These are phyloP conservation scores for Suhomyces prunicola DNA, from an alignment of 805 yeast species.

Conservation along the genomic window DNA sequence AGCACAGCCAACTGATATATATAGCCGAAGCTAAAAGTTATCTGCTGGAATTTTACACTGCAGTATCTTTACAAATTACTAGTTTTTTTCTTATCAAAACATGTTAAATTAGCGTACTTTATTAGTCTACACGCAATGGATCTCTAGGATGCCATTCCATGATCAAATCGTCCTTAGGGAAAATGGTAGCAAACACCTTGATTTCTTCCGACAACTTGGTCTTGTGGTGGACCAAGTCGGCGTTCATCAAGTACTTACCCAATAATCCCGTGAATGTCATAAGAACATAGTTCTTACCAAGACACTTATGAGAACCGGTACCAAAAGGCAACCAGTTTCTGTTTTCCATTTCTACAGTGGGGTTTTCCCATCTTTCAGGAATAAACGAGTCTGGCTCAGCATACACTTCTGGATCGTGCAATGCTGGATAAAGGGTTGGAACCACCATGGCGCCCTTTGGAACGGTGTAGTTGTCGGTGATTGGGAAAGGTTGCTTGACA, in stretches of 20 bases:
- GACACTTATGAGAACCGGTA: slow-evolving; percentile 93
- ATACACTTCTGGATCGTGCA: slow-evolving; percentile 96
- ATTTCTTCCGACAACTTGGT: slow-evolving; percentile 88
- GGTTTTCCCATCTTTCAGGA: slow-evolving; percentile 95
- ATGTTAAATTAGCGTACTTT: too few relatives aligned
- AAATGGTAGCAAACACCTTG: slow-evolving; percentile 95
- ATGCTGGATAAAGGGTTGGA: slow-evolving; percentile 92
- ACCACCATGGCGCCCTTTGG: slow-evolving; percentile 98
- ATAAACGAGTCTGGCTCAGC: slow-evolving; percentile 90
- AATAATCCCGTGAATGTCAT: slow-evolving; percentile 84
- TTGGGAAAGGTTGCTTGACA: slow-evolving; percentile 82
- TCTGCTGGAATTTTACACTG: too few relatives aligned
- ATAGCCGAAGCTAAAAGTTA: too few relatives aligned
- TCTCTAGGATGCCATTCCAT: slow-evolving; percentile 71
- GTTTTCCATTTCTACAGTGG: slow-evolving; percentile 69
- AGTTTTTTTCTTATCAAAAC: too few relatives aligned
- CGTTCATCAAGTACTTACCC: slow-evolving; percentile 82
- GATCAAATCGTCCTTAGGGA: slow-evolving; percentile 94
- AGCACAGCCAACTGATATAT: too few relatives aligned
- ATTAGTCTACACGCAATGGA: slow-evolving; percentile 26
- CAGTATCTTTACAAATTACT: too few relatives aligned
- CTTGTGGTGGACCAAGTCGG: slow-evolving; percentile 78
- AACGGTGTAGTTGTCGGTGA: slow-evolving; percentile 78
- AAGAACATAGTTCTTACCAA: slow-evolving; percentile 92
- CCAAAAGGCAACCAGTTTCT: slow-evolving; percentile 97